Evolutionary conservation across 305 asterid species (phyloP).

Genomic region (Fraxinus latifolia): DNA sequence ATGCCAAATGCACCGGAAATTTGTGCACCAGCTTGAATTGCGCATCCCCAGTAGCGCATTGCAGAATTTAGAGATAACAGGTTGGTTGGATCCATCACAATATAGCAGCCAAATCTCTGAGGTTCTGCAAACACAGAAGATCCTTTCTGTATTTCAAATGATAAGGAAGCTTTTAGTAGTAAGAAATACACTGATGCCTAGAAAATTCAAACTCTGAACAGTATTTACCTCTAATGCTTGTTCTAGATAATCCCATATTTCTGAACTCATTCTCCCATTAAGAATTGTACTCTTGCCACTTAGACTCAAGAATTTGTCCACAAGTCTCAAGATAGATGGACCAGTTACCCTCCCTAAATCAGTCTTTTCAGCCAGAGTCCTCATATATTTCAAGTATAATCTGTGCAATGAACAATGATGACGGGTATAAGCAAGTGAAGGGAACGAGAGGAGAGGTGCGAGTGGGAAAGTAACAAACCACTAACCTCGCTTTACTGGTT

Average conservation of each 20-base stretch:
- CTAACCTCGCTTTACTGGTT: conserved; percentile 68
- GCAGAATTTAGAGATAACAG: conserved; percentile 53
- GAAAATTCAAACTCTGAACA: conserved; percentile 12
- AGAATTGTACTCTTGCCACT: conserved; percentile 46
- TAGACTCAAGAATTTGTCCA: conserved; percentile 62
- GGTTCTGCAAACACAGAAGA: conserved; percentile 54
- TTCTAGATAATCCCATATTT: conserved; percentile 75
- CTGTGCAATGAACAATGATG: conserved; percentile 32
- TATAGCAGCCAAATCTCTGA: conserved; percentile 64
- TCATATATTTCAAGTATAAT: conserved; percentile 73
- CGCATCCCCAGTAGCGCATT: conserved; percentile 87
- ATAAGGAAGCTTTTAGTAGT: conserved; percentile 4
- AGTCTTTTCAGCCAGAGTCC: conserved; percentile 80
- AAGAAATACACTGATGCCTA: neutral
- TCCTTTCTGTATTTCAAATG: conserved; percentile 55
- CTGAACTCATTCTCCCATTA: conserved; percentile 69
- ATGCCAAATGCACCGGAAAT: conserved; percentile 72
- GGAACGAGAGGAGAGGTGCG: neutral
- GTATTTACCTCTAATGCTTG: conserved; percentile 55
- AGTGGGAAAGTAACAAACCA: conserved; percentile 13
- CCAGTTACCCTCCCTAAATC: conserved; percentile 86
- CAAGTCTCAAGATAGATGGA: conserved; percentile 83
- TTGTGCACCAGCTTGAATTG: conserved; percentile 79
- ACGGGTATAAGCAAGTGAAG: conserved; percentile 19
- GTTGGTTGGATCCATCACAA: conserved; percentile 63